These are phyloP conservation scores for Boletus rubescentipes DNA, from an alignment of 768 basidiomycete genomes.

Conservation along the genomic window DNA sequence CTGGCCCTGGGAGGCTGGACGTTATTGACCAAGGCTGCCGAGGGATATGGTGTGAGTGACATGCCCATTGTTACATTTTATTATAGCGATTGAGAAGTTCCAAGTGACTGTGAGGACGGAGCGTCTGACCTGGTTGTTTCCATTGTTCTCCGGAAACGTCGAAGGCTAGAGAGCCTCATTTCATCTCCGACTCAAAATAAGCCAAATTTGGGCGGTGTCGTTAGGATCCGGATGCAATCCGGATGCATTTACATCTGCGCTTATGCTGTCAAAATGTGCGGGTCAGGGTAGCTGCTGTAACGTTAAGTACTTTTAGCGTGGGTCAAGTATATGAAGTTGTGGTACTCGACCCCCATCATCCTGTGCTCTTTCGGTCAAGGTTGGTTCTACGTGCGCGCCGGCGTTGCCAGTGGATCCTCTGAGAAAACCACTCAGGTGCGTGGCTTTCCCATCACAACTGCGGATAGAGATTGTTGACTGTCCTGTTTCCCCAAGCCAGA, in stretches of 20 bases:
- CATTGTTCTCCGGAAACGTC: too few species aligned
- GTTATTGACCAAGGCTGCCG: too few species aligned
- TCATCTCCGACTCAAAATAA: background rate
- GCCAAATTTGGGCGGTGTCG: background rate
- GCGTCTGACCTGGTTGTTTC: too few species aligned
- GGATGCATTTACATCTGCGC: background rate
- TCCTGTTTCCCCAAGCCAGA: background rate
- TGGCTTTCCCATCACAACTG: background rate
- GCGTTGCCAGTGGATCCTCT: background rate
- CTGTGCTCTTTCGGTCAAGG: background rate
- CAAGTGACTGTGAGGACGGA: too few species aligned
- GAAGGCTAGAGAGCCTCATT: background rate
- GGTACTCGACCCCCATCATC: background rate
- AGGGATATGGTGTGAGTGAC: background rate
- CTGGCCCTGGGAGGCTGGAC: background rate
- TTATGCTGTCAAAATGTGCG: background rate
- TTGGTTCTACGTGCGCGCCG: background rate
- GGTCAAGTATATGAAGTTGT: background rate
- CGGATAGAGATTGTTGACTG: background rate
- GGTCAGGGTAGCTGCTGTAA: slow-evolving; percentile 1
- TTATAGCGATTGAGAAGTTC: too few species aligned
- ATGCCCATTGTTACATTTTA: background rate
- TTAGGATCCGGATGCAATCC: background rate
- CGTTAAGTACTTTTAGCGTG: background rate
- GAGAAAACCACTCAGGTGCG: background rate